Conservation (phyloP, 148 eudicot genomes). For the Heliamphora exappendiculata region DNA sequence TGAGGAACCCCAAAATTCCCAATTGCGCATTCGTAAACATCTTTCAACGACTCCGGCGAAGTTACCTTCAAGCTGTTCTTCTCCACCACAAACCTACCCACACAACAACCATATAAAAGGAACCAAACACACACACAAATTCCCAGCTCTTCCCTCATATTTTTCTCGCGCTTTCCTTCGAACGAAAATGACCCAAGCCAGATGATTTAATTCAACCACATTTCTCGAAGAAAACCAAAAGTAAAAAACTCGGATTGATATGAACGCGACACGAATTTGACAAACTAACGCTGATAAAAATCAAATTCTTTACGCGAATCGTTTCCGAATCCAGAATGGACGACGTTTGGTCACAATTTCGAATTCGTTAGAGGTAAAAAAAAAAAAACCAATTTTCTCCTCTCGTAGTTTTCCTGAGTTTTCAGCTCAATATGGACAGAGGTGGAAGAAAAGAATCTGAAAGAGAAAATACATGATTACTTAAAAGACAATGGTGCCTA, state of each 20-base stretch:
- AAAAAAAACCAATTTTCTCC: background rate
- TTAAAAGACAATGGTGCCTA: too few species aligned
- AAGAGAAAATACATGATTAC: background rate
- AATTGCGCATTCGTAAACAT: constrained; percentile 82
- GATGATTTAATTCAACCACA: background rate
- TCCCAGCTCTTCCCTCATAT: constrained; percentile 33
- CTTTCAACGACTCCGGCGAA: constrained; percentile 54
- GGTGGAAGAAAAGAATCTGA: background rate
- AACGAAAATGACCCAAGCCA: background rate
- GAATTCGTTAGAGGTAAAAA: background rate
- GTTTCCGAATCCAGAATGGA: background rate
- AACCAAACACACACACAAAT: constrained; percentile 26
- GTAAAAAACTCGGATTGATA: background rate
- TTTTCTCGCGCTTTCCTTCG: constrained; percentile 1
- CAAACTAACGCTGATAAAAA: background rate
- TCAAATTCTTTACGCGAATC: background rate
- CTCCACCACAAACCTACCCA: constrained; percentile 88
- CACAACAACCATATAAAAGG: constrained; percentile 29
- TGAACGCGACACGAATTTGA: background rate
- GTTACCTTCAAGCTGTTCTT: constrained; percentile 80
- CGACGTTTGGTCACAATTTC: background rate
- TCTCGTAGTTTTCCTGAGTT: background rate
- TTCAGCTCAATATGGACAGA: background rate
- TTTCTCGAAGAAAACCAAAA: background rate
- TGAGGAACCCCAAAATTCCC: constrained; percentile 95